A percentile compares a stretch with the other conserved stretches of the same genome.
These are phyloP conservation scores for Talaromyces ruber DNA, from an alignment of 495 filamentous ascomycete species.

Conservation along the genomic window DNA sequence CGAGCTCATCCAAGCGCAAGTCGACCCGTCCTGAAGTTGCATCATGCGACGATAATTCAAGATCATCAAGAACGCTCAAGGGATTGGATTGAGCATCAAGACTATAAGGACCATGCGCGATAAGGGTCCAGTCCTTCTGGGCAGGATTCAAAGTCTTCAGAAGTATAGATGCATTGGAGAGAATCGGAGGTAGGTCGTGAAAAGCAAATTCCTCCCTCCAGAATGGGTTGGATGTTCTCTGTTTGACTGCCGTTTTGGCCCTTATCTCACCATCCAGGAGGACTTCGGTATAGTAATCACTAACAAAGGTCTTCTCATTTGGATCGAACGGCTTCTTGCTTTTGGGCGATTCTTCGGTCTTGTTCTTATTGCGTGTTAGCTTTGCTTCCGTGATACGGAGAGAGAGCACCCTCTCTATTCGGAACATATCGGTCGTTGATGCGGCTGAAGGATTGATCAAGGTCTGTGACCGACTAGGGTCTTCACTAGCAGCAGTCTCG, in stretches of 20 bases:
- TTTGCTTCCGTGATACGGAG: constrained; percentile 56
- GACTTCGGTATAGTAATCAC: constrained; percentile 80
- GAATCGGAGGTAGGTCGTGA: constrained; percentile 67
- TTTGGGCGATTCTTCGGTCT: constrained; percentile 19
- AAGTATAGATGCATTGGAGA: constrained; percentile 73
- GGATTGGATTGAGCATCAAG: constrained; percentile 35
- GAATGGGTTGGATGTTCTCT: constrained; percentile 76
- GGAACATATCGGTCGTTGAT: constrained; percentile 49
- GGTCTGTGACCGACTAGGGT: constrained; percentile 16
- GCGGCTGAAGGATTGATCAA: constrained; percentile 11
- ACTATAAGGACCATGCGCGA: constrained; percentile 37
- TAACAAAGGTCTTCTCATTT: constrained; percentile 19
- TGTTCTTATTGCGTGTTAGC: constrained; percentile 22
- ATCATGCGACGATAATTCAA: constrained; percentile 47
- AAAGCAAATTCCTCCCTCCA: constrained; percentile 94
- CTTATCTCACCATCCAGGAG: constrained; percentile 83
- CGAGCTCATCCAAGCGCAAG: constrained; percentile 75
- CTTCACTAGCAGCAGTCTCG: constrained; percentile 23
- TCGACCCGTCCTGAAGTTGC: constrained; percentile 67
- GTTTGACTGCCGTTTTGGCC: constrained; percentile 75
- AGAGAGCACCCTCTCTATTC: constrained; percentile 53
- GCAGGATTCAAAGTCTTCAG: constrained; percentile 58
- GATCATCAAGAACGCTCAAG: constrained; percentile 35
- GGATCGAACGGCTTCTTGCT: constrained; percentile 32
- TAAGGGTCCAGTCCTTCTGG: constrained; percentile 45